Evolutionary conservation across 2,329 filamentous ascomycete species (phyloP), one percentile per base, ranked within the genome.

Genomic region (Phialemonium atrogriseum): DNA sequence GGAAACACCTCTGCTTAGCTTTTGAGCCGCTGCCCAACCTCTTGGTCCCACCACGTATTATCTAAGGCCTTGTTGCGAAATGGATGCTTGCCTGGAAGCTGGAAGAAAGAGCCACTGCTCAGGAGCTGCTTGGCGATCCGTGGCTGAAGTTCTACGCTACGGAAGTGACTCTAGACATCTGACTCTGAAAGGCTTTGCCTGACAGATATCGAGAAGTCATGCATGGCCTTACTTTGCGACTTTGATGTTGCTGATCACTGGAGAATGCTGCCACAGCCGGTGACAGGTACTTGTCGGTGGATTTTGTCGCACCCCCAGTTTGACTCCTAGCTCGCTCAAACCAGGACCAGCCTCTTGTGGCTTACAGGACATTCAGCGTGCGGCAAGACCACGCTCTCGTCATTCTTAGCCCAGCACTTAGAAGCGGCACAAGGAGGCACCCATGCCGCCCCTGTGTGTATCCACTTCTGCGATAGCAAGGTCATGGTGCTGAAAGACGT

Each of bases 381-480:
- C 32, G 55, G 56, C 12, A 61, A 59, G 36, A 59, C 56, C 12
- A 52, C 50, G 17, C 42, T 58, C 5, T 58, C 55, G 10, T 41
- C 33, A 7, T 58, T 52, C 37, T 33, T 61, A 10, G 44, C 48
- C 18, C 45, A 55, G 20, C 40, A 54, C 26, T 37, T 59, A 11
- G 36, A 42, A 32, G 35, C 16, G n/a, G 14, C 25, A 14, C 11
- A 30, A n/a, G 27, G 34, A 14, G 21, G 32, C 16, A 27, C 32
- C 19, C 18, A 20, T 26, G 11, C 40, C 36, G 27, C 34, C 36
- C 35, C 35, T 45, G 32, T 58, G 40, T 41, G 53, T 30, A 24
- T 57, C 41, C 49, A 46, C 41, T 57, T 58, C 27, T 59, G 51
- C 31, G 46, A 59, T 33, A 48, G 55, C 23, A 59, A 55, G 30